Conservation (phyloP, 1,284 basidiomycete genomes). For the Trichosporon asahii region DNA sequence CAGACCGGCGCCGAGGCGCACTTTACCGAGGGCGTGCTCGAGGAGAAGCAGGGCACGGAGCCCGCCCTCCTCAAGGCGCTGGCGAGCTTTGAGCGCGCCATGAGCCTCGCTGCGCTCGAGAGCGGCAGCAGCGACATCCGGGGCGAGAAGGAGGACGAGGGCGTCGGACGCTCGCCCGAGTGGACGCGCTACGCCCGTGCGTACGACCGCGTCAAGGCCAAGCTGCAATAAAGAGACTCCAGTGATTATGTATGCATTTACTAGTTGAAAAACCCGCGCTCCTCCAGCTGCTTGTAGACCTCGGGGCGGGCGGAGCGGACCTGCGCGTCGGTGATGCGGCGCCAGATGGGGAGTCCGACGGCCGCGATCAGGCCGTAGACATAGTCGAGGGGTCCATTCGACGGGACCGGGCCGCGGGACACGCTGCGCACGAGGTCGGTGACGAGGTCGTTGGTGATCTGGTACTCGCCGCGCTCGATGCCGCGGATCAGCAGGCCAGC, state of each 20-base stretch:
- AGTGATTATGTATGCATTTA: conserved; percentile 7
- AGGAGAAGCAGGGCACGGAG: conserved; percentile 54
- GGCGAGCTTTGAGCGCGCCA: conserved; percentile 60
- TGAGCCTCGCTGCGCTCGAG: conserved; percentile 50
- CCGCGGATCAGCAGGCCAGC: conserved; percentile 67
- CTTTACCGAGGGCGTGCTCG: conserved; percentile 48
- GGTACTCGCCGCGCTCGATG: conserved; percentile 66
- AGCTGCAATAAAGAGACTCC: conserved; percentile 24
- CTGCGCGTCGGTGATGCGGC: conserved; percentile 39
- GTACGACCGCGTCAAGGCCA: conserved; percentile 41
- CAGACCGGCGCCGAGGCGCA: conserved; percentile 55
- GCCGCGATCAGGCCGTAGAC: conserved; percentile 51
- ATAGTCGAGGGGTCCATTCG: conserved; percentile 61
- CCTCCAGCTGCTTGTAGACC: conserved; percentile 30
- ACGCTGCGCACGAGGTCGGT: conserved; percentile 66
- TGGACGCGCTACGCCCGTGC: conserved; percentile 45
- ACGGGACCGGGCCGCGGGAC: conserved; percentile 66
- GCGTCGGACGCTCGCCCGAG: conserved; percentile 38
- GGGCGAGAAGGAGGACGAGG: conserved; percentile 53
- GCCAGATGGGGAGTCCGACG: conserved; percentile 53
- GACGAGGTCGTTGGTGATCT: conserved; percentile 71
- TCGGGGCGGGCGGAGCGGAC: conserved; percentile 25
- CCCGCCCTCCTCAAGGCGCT: conserved; percentile 57
- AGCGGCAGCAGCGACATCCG: conserved; percentile 56
- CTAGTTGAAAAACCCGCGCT: conserved; percentile 23